Base-by-base conservation (phyloP, 1,139 yeast genomes). In the Sugiyamaella novakii region DNA sequence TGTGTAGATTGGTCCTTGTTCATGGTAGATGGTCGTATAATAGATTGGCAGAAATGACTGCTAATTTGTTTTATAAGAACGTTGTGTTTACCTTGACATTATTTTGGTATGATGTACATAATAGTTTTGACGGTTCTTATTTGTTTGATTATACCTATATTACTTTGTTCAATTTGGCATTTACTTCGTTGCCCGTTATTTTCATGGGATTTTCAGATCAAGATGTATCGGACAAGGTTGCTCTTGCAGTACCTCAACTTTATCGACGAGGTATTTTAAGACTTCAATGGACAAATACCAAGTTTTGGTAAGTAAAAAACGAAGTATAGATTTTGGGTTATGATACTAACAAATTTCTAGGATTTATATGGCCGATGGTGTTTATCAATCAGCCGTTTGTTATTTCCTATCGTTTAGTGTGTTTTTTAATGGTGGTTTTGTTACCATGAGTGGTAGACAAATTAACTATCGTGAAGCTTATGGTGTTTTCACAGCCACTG, bases 21-120 rank as follows among this genome's bases (percentile, higher is more conserved):
- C 98, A 92, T 71, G 98, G 98, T 33, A 80, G 97, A 66, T 92
- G 98, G 98, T 87, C 96, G 0, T 92, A 92, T 67, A 84, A 83
- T 65, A 77, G 98, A 60, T 76, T 92, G 45, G 82, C 95, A 30
- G 97, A 89, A 66, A 87, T 91, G 96, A 84, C 91, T 64, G 96
- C 98, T 34, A 79, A 84, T 62, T 87, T 92, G 71, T 89, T 92
- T 63, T 92, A 84, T 74, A 91, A 92, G 69, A 92, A 92, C 66
- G 88, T 87, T 53, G 86, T 88, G 61, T 92, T 89, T 72, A 83
- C 96, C 0, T 65, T 91, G 63, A 85, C 96, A 0, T 75, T 89
- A 59, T 92, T 91, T 67, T 92, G 98, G 98, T 92, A 84, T 68
- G 96, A 96, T 60, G 77, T 87, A 47, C 87, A 77, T 71, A 80